Evolutionary conservation across 129 eudicot species (phyloP).

Genomic region (Escallonia herrerae): DNA sequence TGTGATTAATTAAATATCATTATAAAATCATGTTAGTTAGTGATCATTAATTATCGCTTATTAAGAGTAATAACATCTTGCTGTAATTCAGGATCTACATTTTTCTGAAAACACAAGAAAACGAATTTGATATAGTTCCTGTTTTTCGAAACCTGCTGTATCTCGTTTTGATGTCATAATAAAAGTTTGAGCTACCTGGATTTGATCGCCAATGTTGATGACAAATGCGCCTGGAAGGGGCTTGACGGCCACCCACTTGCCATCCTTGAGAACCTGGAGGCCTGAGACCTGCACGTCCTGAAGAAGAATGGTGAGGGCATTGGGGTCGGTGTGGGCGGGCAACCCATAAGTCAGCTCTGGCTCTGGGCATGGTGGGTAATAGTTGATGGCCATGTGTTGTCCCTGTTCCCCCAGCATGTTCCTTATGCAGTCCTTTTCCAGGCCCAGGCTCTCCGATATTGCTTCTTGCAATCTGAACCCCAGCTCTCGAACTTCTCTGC

Average conservation of each 20-base stretch:
- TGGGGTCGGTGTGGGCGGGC: slow-evolving; percentile 84
- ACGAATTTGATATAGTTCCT: no score
- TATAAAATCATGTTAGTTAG: no score
- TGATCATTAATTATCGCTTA: no score
- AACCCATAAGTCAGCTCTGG: slow-evolving; percentile 85
- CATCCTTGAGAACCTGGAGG: slow-evolving; percentile 75
- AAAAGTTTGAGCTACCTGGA: slow-evolving; percentile 47
- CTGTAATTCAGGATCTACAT: no score
- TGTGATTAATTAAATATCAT: no score
- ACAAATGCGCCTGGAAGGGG: slow-evolving; percentile 78
- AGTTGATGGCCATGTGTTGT: slow-evolving; percentile 84
- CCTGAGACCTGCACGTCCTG: slow-evolving; percentile 66
- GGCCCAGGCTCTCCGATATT: slow-evolving; percentile 68
- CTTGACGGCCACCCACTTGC: slow-evolving; percentile 58
- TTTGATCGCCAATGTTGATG: slow-evolving; percentile 81
- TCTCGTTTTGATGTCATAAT: no score
- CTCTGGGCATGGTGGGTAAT: slow-evolving; percentile 69
- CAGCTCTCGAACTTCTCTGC: slow-evolving; percentile 47
- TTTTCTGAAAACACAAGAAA: no score
- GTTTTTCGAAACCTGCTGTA: no score
- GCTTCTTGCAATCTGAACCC: slow-evolving; percentile 56
- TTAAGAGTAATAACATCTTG: no score
- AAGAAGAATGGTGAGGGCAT: slow-evolving; percentile 80
- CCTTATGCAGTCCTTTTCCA: slow-evolving; percentile 41
- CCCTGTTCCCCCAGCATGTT: slow-evolving; percentile 56